Conservation (phyloP, 225 moss, liverwort and hornwort genomes). For the Rhytidiadelphus loreus region DNA sequence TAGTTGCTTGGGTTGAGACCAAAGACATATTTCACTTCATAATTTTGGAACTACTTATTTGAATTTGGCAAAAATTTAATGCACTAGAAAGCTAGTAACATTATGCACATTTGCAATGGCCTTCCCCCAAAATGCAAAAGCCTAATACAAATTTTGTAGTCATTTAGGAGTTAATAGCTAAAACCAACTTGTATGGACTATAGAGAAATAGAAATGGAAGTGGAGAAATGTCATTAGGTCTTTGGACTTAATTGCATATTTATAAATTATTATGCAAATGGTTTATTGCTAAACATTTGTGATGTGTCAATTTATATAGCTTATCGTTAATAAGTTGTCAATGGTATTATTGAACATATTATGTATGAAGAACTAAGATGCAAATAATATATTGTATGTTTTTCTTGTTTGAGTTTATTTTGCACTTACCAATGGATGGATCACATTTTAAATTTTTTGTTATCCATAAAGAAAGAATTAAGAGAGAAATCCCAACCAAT, state of each 20-base stretch:
- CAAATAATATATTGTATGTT: background rate
- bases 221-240: background rate
- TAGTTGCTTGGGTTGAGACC: rapidly evolving
- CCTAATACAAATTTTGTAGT: background rate
- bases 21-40: background rate
- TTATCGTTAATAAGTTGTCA: background rate
- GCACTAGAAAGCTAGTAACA: too few relatives aligned
- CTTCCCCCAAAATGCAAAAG: rapidly evolving
- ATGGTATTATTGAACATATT: background rate
- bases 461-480: too few relatives aligned
- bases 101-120: background rate
- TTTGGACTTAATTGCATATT: background rate
- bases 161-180: background rate
- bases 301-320: background rate
- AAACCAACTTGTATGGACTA: background rate
- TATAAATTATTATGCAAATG: background rate
- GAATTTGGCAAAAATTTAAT: too few relatives aligned
- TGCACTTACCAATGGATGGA: background rate
- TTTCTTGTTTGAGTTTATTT: background rate
- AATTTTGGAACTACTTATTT: too few relatives aligned
- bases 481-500: background rate
- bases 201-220: background rate
- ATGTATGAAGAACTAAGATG: rapidly evolving
- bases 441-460: background rate
- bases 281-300: background rate